These are phyloP conservation scores for Cadophora sp. DNA, from an alignment of 2,329 filamentous ascomycete genomes.

Conservation along the genomic window DNA sequence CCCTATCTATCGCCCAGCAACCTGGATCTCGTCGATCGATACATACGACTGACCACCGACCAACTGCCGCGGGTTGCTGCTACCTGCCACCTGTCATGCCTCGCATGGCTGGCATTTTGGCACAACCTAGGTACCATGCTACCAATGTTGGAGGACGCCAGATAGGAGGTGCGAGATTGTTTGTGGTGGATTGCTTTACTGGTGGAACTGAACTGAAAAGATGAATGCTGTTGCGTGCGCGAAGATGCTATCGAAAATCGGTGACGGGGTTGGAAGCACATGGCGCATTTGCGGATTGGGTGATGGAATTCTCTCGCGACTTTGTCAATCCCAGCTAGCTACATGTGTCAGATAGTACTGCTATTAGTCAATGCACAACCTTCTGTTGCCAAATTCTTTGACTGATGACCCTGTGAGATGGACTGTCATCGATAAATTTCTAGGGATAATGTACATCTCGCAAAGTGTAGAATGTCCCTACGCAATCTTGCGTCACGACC, in stretches of 20 bases:
- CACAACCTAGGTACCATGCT: not conserved
- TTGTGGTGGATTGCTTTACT: constrained; percentile 12
- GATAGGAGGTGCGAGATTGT: constrained; percentile 4
- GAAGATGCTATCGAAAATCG: constrained; percentile 5
- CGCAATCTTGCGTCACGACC: too few relatives aligned
- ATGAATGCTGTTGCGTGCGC: constrained; percentile 12
- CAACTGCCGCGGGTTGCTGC: constrained; percentile 11
- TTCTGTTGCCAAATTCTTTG: not conserved
- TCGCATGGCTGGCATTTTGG: constrained; percentile 1
- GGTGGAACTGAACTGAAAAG: constrained; percentile 2
- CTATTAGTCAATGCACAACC: not conserved
- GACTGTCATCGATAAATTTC: too few relatives aligned
- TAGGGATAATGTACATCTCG: too few relatives aligned
- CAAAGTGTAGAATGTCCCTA: too few relatives aligned
- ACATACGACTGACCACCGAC: constrained; percentile 14
- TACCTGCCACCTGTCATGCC: constrained; percentile 11
- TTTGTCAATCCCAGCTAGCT: not conserved
- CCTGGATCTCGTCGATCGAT: constrained; percentile 33
- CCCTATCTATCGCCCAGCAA: constrained; percentile 28
- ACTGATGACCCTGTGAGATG: not conserved
- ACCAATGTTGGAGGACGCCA: not conserved
- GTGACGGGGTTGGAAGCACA: constrained; percentile 9
- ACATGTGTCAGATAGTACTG: constrained; percentile 1
- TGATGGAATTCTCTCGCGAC: not conserved
- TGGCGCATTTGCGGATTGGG: not conserved